Evolutionary conservation across 768 basidiomycete genomes (phyloP).

Genomic region (Agrocybe praecox): DNA sequence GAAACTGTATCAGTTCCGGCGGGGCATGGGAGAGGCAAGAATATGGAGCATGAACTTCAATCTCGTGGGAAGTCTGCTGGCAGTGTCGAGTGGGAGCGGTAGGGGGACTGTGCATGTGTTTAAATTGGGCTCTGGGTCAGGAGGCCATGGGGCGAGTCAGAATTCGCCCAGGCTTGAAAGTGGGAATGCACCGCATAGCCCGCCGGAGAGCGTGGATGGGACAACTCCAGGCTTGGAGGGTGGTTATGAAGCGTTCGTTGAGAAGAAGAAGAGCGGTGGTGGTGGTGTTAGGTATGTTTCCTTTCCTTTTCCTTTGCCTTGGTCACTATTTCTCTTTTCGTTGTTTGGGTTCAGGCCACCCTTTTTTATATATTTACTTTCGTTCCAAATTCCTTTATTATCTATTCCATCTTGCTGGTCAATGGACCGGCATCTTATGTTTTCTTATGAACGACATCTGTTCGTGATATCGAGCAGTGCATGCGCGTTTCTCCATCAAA

Average conservation of each 20-base stretch:
- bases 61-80: conserved; percentile 75
- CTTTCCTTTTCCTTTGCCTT: background rate
- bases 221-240: conserved; percentile 64
- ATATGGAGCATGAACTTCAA: conserved; percentile 90
- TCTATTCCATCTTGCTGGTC: no score
- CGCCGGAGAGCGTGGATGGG: conserved; percentile 68
- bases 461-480: no score
- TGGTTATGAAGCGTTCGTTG: conserved; percentile 86
- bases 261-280: conserved; percentile 67
- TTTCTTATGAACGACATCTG: no score
- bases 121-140: conserved; percentile 57
- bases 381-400: no score
- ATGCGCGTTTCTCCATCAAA: no score
- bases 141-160: background rate
- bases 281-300: conserved; percentile 55
- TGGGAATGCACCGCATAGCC: conserved; percentile 43
- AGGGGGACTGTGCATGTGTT: conserved; percentile 98
- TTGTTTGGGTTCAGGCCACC: no score
- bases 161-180: conserved; percentile 18
- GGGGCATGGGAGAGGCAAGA: conserved; percentile 84
- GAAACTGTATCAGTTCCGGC: conserved; percentile 92
- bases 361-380: conserved; percentile 20
- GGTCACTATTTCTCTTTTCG: background rate
- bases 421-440: no score
- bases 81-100: conserved; percentile 89